A percentile compares a stretch with the other conserved stretches of the same genome.
These are phyloP conservation scores for Colletotrichum sp. DNA, from an alignment of 2,329 filamentous ascomycete genomes.

Conservation along the genomic window DNA sequence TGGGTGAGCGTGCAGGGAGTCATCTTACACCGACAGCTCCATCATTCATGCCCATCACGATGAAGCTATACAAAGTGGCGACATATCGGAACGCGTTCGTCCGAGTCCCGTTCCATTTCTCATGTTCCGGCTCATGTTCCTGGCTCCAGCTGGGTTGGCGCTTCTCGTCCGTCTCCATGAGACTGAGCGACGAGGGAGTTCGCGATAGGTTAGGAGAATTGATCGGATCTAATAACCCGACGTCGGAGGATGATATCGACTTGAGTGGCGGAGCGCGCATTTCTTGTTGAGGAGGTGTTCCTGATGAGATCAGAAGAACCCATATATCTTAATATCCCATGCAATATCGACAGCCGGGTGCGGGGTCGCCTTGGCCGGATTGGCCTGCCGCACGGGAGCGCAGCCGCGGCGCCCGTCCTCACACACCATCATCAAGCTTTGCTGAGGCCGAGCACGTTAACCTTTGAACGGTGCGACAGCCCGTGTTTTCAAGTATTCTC, in stretches of 20 bases:
- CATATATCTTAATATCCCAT: neutral
- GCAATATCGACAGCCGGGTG: neutral
- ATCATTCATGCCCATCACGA: slow-evolving; percentile 73
- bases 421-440: neutral
- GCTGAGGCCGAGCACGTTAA: neutral
- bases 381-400: neutral
- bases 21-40: slow-evolving; percentile 61
- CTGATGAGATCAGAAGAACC: neutral
- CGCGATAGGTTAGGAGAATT: neutral
- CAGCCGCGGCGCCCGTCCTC: neutral
- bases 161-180: neutral
- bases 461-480: neutral
- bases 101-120: slow-evolving; percentile 68
- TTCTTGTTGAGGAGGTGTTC: neutral
- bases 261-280: neutral
- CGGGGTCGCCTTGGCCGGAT: neutral
- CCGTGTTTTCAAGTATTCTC: neutral
- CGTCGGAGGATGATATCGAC: neutral
- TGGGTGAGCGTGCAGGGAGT: neutral
- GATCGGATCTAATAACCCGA: neutral
- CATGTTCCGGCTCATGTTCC: slow-evolving; percentile 27
- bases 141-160: neutral
- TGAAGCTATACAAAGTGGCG: slow-evolving; percentile 64
- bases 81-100: slow-evolving; percentile 63
- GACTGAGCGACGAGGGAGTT: neutral